Evolutionary conservation across 148 eudicot species (phyloP), one percentile per base, ranked within the genome.

Genomic region (Rhododendron henanense): DNA sequence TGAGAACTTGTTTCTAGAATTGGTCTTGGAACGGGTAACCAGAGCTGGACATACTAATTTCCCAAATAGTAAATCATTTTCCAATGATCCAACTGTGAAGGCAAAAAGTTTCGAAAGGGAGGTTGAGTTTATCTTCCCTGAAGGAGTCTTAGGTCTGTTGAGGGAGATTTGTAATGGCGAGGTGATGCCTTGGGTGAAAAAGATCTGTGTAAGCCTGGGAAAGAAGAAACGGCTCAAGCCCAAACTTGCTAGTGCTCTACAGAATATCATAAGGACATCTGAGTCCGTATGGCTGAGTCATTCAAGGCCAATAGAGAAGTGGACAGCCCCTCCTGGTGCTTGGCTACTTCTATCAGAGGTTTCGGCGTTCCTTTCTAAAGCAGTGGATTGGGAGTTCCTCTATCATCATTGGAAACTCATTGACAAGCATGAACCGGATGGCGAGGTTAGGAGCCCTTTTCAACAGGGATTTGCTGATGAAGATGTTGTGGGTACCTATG

Each of bases 261-360:
- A 93, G 84, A 94, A 93, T 85, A 91, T 94, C 50, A 94, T 97
- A 82, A 91, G 65, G 53, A 88, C 90, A 80, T 95, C 99, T 21
- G 98, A 95, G 87, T 88, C 92, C 25, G 83, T 92, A 37, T 95
- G 99, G 98, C 87, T 94, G 84, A 89, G 87, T 75, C 87, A 85
- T 85, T 87, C 93, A 71, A 91, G 86, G 95, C 94, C 95, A 25
- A 94, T 97, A 86, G 96, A 94, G 87, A 97, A 94, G 83, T 97
- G 99, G 99, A 93, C 95, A 65, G 98, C 99, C 61, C 98, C 99
- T 83, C 92, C 95, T 71, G 99, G 99, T 78, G 93, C 96, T 77
- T 97, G 99, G 99, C 85, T 97, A 86, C 94, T 97, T 87, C 88
- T 97, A 81, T 94, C 98, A 50, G 95, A 93, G 86, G 98, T 97